Evolutionary conservation across 2,329 filamentous ascomycete genomes (phyloP), one percentile per base, ranked within the genome.

Genomic region (Corynespora cassiicola): DNA sequence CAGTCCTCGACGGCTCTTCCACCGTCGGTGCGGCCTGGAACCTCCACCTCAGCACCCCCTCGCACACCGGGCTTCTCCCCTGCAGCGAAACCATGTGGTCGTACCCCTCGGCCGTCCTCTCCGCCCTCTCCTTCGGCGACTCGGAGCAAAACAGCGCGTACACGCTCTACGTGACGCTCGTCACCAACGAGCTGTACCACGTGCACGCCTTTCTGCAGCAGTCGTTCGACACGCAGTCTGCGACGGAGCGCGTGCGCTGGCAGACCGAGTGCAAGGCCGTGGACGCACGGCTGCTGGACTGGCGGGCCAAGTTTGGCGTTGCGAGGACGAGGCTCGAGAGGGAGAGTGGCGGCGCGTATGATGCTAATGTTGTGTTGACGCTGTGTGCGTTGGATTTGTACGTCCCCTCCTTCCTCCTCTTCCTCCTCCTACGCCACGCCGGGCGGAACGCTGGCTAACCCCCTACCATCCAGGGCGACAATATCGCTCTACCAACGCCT

Each of bases 11-110:
- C 32, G 56, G 56, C 18, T 58, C 64, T 14, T 65, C 63, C 1
- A 62, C 59, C 4, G 42, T 68, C 3, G 65, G 65, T 9, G 61
- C 56, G 16, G 51, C 55, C 24, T 62, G 59, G 57, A 59, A 64
- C 27, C 31, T 57, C 17, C 47, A 36, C 38, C 49, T 47, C 20
- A 52, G 36, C 3, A 47, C 35, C 20, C 53, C 51, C 2, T 45
- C 48, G 10, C 30, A 31, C 15, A 39, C 38, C 10, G 51, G 54
- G 2, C 33, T 58, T 4, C 36, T 62, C 1, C 58, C 58, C 11
- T 61, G 58, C 28, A 59, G 50, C 26, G 57, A 61, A 14, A 52
- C 53, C 3, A 36, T 58, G 2, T 62, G 53, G 55, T 38, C 55
- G 1, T 58, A 51, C 20, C 56, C 58, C 1, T 53, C 58, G 27